Evolutionary conservation across 768 basidiomycete genomes (phyloP), one percentile per base, ranked within the genome.

Genomic region (Leccinum boreale): DNA sequence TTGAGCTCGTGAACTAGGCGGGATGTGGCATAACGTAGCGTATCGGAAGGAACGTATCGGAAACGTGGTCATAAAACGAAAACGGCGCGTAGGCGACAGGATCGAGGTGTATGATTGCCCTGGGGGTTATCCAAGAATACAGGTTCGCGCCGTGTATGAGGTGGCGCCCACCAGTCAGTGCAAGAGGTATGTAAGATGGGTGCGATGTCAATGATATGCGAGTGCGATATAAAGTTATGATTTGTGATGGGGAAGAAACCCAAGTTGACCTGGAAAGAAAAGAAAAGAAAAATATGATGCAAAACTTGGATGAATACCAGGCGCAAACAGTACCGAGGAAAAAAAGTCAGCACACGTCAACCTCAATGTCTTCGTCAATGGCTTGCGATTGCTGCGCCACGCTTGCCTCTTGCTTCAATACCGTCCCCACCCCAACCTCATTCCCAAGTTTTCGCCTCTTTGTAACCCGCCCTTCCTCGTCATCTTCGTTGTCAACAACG

Each of bases 401-500:
- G 36, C 35, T 56, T 45, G 36, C 28, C n/a, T 55, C 60, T 29
- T 39, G 36, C 33, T 50, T 57, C 52, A 28, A 31, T 24, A 46
- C 42, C 21, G 45, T 44, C 55, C 26, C 28, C 21, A 39, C 21
- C 19, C 53, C 55, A 39, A 14, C 45, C 21, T 57, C 46, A 29
- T 55, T 62, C 24, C 62, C 70, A 39, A 78, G 60, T 55, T 70
- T 70, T 65, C 87, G 78, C 61, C 81, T 81, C 73, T 88, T 90
- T 53, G 74, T 67, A 28, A 73, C 78, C 46, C 85, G 84, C 35
- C 76, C 79, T 47, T 83, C 78, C 39, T 81, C 79, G 33, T 63
- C 60, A 24, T 80, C 80, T 54, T 87, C 86, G n/a, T 88, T 75
- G 36, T 74, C 86, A 31, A 85, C 76, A 47, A 85, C 73, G 44